Evolutionary conservation across 352 stramenopile species (phyloP), one percentile per base, ranked within the genome.

Genomic region (Phytopythium sindhum): DNA sequence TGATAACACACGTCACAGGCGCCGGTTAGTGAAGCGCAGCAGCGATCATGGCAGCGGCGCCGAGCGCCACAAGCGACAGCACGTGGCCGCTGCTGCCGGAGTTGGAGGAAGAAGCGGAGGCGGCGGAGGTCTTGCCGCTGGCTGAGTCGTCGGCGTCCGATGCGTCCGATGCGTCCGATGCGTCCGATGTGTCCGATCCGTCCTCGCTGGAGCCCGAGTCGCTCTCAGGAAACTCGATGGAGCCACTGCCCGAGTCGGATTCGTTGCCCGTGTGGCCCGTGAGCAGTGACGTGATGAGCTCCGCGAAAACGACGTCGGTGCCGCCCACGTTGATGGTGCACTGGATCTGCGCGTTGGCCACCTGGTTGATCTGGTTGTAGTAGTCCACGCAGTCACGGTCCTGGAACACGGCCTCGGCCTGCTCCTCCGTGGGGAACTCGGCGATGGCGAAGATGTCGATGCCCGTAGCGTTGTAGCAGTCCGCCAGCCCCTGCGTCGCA

Each of bases 321-420:
- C 75, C 81, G 31, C 71, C 66, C 37, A 90, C 56, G 39, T 69
- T 70, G 60, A 90, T 57, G 33, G 84, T 83, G 63, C 81, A 90
- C 50, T 85, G 74, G 57, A 80, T 88, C 59, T 88, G 67, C 17
- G 69, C 44, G 67, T 90, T 90, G 35, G 81, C 81, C 45, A 81
- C 74, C 56, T 86, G 65, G 69, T 87, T 88, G 69, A 90, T 83
- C 65, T 90, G 81, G 72, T 90, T 90, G 41, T 86, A 60, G 61
- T 80, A 88, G 55, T 86, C 74, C n/a, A 75, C 80, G 65, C 81
- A 90, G 58, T 78, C 79, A 24, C 76, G 68, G 45, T 79, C 82
- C 62, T 76, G 65, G 28, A 81, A 82, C 54, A 90, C 70, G 57
- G 68, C 69, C 45, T 78, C 68, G 26, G 81, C 80, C 61, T 90